Base-by-base conservation (phyloP, 169 alveolate genomes). In the Pseudocohnilembus persalinus region DNA sequence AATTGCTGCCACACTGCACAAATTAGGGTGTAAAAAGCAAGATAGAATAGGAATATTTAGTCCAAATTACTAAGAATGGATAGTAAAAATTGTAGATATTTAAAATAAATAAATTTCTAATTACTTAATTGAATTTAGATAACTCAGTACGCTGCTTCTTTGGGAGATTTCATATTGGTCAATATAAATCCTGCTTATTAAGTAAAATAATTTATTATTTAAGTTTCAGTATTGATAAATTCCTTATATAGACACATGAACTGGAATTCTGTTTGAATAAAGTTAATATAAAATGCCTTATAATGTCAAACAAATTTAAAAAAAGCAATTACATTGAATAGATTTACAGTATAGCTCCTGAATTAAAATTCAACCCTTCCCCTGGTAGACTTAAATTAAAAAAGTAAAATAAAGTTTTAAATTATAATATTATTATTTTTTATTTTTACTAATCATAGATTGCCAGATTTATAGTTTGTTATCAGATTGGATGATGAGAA, bases 221-320 rank as follows among this genome's bases (percentile, higher is more conserved):
- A 49, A 49, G 68, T 49, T 11, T n/a, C n/a, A n/a, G n/a, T n/a
- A n/a, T n/a, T n/a, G n/a, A n/a, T n/a, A n/a, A n/a, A n/a, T n/a
- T n/a, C n/a, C n/a, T 49, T 11, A 49, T 11, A 11, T 49, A 49
- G 68, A 49, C 20, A 11, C 26, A 49, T 49, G 68, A 49, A 49
- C 20, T 49, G 20, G 68, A 49, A 49, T 49, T 49, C 20, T 49
- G 68, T 20, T 20, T 49, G 4, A 49, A 49, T 49, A 49, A 49
- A 20, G 68, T 49, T 4, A 49, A 49, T 49, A 49, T 49, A 49
- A 49, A 20, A 11, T 49, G 68, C 20, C 68, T 49, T 49, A 49
- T 94, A 0, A 90, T 92, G 93, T 76, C 93, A 81, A 85, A 91
- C 20, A 72, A 64, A 27, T 92, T 92, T 87, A 92, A 88, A 74